Base-by-base conservation (phyloP, 2,329 filamentous ascomycete species). In the Aspergillus viridinutans region DNA sequence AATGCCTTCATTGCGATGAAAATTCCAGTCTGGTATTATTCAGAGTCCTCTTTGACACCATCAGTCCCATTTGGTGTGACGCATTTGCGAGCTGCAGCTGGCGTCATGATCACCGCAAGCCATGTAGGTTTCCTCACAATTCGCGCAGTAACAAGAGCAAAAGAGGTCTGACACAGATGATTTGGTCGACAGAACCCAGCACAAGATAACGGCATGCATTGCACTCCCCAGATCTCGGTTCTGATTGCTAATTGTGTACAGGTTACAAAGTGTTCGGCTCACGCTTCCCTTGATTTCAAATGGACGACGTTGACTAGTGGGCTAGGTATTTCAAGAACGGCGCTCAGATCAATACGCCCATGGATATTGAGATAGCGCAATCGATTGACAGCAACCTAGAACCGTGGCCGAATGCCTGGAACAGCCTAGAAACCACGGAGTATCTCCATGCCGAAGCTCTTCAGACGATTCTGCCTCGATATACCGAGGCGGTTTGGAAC, bases 101-200 rank as follows among this genome's bases (percentile, higher is more conserved):
- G 85, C 21, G 76, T 88, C 29, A 87, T 88, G 84, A 79, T 88
- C 40, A 88, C 85, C 14, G 85, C 85, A 32, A 86, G 83, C 64
- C 84, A 86, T 69, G 75, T 77, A 72, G 58, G 73, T 66, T 42
- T 50, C 47, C 47, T 52, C 28, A 25, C 17, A 4, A 51, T 14
- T 38, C 25, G 23, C 3, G n/a, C 17, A 47, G 38, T 23, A 23
- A 23, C 20, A 26, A 12, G 12, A 65, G 51, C 17, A 54, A 38
- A 42, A 45, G n/a, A 20, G 23, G 9, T 25, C 51, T 54, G 49
- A 50, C 49, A 51, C 26, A 40, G n/a, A 21, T 20, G 32, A 28
- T 35, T 17, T 32, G 2, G 8, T 40, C n/a, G 20, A 20, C 52
- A 76, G 74, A 87, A 88, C 62, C 84, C 85, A 14, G 81, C 83